A percentile compares a stretch with the other conserved stretches of the same genome.
These are phyloP conservation scores for Ustilago bromivora DNA, from an alignment of 1,284 basidiomycete species.

Conservation along the genomic window DNA sequence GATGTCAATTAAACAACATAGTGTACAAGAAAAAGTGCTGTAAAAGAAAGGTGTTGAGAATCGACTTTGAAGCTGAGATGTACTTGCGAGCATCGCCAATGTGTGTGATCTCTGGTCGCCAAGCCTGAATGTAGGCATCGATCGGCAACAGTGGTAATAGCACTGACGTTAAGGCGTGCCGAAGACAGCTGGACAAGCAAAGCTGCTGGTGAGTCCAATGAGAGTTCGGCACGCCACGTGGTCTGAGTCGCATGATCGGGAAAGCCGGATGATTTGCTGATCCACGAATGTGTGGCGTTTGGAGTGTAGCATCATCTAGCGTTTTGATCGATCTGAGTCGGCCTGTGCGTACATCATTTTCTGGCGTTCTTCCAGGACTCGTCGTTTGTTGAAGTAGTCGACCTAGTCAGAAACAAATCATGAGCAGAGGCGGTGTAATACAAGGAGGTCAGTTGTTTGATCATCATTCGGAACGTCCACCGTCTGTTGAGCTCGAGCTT, in stretches of 20 bases:
- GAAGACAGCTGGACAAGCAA: not conserved
- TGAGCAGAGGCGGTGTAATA: not conserved
- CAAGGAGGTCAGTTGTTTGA: constrained; percentile 2
- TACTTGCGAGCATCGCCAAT: not conserved
- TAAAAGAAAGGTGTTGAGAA: not conserved
- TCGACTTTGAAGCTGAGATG: not conserved
- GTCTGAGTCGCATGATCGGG: not conserved
- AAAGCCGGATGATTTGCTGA: not conserved
- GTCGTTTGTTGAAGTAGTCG: constrained; percentile 69
- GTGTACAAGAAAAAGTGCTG: not conserved
- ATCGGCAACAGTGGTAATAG: too few relatives aligned
- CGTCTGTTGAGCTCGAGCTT: constrained; percentile 23
- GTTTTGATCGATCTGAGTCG: constrained; percentile 9
- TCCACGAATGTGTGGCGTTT: too few relatives aligned
- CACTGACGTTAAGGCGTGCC: too few relatives aligned
- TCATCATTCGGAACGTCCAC: not conserved
- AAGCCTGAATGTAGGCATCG: not conserved
- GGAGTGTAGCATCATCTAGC: not conserved
- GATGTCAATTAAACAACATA: not conserved
- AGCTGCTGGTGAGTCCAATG: not conserved
- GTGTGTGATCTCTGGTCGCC: not conserved
- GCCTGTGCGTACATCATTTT: constrained; percentile 60
- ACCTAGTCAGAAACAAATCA: constrained; percentile 35
- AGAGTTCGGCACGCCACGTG: not conserved
- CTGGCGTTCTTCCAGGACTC: constrained; percentile 67